phyloP scores from a whole-genome alignment of 768 basidiomycete genomes.

The Antrodiella citrinella region DNA sequence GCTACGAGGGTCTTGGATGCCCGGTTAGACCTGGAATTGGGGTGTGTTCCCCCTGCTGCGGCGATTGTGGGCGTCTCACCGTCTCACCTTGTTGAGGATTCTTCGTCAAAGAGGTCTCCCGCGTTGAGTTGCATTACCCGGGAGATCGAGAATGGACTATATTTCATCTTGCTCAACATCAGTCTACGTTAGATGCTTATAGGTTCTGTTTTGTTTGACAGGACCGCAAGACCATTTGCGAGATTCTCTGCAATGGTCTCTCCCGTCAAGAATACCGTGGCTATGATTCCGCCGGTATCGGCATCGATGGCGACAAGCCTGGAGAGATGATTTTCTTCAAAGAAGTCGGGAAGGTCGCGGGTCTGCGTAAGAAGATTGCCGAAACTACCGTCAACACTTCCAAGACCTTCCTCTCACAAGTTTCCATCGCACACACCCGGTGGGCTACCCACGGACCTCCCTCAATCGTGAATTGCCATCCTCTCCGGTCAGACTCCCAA shows the following conservation, averaged over 20 bases:
- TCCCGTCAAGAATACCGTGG: conserved; percentile 96
- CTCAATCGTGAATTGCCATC: conserved; percentile 87
- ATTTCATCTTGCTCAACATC: neutral
- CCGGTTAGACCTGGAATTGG: too few relatives aligned
- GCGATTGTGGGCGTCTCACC: too few relatives aligned
- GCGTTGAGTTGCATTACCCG: too few relatives aligned
- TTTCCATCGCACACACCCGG: conserved; percentile 96
- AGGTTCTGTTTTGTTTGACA: conserved; percentile 23
- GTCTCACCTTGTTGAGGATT: too few relatives aligned
- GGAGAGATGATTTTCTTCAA: conserved; percentile 82
- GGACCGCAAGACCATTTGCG: conserved; percentile 87
- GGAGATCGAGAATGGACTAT: neutral
- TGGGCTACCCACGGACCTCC: conserved; percentile 99
- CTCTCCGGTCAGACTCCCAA: conserved; percentile 73
- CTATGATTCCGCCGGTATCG: conserved; percentile 90
- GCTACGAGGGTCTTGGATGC: too few relatives aligned
- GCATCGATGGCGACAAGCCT: conserved; percentile 85
- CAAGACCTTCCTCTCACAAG: conserved; percentile 77
- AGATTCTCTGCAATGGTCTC: conserved; percentile 85
- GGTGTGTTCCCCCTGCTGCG: too few relatives aligned
- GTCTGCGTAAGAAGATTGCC: conserved; percentile 84
- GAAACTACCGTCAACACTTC: conserved; percentile 59
- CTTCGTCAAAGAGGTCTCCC: too few relatives aligned
- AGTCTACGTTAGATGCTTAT: neutral
- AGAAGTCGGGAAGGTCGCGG: conserved; percentile 95